Conservation (phyloP, 202 grass and related monocot genomes). For the Bolboschoenoplectus hybrid region DNA sequence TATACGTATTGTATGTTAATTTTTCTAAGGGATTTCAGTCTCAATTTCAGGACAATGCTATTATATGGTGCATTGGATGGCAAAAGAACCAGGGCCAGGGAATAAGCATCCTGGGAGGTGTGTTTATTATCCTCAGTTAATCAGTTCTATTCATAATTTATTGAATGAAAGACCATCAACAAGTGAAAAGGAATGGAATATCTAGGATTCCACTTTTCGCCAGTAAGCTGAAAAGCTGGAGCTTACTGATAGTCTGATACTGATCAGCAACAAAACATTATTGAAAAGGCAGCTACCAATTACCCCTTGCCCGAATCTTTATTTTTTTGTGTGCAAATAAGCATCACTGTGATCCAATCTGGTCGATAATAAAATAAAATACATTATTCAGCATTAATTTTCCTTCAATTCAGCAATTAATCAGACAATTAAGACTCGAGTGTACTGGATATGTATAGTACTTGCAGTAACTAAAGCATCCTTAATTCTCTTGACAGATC, state of each 20-base stretch:
- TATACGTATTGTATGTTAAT: conserved; percentile 33
- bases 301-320: background rate
- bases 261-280: background rate
- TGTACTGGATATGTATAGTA: background rate
- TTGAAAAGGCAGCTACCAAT: background rate
- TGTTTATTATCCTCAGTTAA: background rate
- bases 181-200: background rate
- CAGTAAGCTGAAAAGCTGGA: conserved; percentile 7
- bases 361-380: too few species aligned
- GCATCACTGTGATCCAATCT: background rate
- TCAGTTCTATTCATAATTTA: background rate
- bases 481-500: conserved; percentile 52
- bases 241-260: conserved; percentile 7
- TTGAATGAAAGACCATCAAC: background rate
- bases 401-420: background rate
- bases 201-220: background rate
- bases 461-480: background rate
- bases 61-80: conserved; percentile 96
- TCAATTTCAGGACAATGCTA: conserved; percentile 64
- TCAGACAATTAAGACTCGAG: too few species aligned
- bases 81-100: conserved; percentile 81
- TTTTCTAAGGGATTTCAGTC: conserved; percentile 31
- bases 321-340: conserved; percentile 13
- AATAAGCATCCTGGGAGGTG: conserved; percentile 89
- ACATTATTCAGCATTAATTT: background rate